Conservation (phyloP, 148 eudicot species). For the Polygonum aviculare region DNA sequence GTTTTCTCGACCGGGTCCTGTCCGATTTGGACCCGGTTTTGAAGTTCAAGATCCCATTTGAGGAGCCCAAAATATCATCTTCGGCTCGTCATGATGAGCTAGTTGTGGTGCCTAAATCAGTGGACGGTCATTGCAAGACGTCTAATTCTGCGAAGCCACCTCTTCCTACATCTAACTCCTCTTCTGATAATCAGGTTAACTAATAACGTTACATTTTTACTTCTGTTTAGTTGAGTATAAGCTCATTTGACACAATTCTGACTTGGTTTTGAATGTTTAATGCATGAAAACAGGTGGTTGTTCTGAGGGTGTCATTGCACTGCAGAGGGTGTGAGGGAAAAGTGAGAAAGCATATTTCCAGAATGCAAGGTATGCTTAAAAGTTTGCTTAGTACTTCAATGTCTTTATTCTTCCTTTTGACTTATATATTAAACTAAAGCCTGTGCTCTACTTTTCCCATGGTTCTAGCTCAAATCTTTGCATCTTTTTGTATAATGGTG, state of each 20-base stretch:
- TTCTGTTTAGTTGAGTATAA: background rate
- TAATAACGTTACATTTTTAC: background rate
- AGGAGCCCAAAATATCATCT: background rate
- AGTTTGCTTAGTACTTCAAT: background rate
- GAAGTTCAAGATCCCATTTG: slow-evolving; percentile 7
- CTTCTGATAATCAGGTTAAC: background rate
- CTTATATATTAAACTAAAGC: background rate
- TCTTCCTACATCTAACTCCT: background rate
- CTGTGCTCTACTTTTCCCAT: background rate
- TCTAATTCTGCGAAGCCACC: background rate
- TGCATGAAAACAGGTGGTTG: slow-evolving; percentile 51
- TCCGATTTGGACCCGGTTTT: slow-evolving; percentile 38
- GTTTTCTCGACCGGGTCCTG: slow-evolving; percentile 21
- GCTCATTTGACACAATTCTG: background rate
- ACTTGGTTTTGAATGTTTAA: background rate
- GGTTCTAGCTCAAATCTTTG: background rate
- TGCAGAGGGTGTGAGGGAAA: slow-evolving; percentile 96
- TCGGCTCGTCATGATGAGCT: background rate
- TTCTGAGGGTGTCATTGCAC: slow-evolving; percentile 75
- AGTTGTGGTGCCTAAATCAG: background rate
- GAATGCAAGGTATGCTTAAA: slow-evolving; percentile 60
- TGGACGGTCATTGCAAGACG: background rate
- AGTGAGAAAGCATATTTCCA: slow-evolving; percentile 78
- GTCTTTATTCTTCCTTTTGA: background rate
- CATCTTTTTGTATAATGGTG: background rate